Base-by-base conservation (phyloP, 2,329 filamentous ascomycete species). In the Colletotrichum sublineola region DNA sequence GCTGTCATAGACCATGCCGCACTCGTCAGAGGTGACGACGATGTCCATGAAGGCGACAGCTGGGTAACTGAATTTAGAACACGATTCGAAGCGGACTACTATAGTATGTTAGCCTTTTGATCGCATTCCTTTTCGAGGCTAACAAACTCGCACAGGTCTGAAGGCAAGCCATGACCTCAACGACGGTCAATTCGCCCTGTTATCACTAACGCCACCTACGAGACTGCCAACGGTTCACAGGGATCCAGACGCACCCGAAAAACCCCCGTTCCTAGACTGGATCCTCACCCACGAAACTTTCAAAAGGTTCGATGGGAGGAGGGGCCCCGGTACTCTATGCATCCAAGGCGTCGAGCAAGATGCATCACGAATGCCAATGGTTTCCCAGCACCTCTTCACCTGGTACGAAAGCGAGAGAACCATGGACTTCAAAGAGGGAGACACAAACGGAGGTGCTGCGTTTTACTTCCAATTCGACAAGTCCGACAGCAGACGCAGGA, bases 391-490 rank as follows among this genome's bases (percentile, higher is more conserved):
- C 31, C 14, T 55, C 15, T 36, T 20, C 9, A 55, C 52, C 29
- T 7, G 29, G 11, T 53, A 53, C 50, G 50, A 53, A 14, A 11
- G 8, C 11, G 29, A 24, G 29, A 14, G 8, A 3, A 36, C 8
- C 29, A 3, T 6, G 2, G 1, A 24, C 1, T 14, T 50, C 9
- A 5, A 1, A 14, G 9, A 24, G n/a, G 46, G 5, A 9, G 52
- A 55, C 14, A 14, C 11, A 20, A 14, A 33, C 29, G 52, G 7
- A 20, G 29, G 29, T 7, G 29, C 31, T 12, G 36, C 29, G 7
- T 42, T 61, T 15, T 61, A 61, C 57, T 61, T 61, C 20, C 20
- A 61, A 12, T 61, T 61, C 36, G 57, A 61, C 57, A 40, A 33
- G 57, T 20, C 14, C 36, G 57, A 61, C 20, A 15, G 29, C 18